Evolutionary conservation across 2,329 filamentous ascomycete genomes (phyloP).

Genomic region (Fusarium foetens): DNA sequence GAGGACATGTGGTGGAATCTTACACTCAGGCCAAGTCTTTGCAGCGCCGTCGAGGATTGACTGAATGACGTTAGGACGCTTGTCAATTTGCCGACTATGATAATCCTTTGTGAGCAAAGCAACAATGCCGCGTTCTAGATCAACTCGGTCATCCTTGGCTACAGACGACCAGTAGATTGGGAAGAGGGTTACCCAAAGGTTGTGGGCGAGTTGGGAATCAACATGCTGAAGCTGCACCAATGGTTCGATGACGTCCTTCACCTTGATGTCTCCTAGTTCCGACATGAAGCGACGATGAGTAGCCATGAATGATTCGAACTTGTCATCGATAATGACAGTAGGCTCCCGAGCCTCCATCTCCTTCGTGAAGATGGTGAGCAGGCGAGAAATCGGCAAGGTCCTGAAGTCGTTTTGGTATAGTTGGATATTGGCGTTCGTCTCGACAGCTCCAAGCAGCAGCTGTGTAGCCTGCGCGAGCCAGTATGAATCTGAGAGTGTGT

Average conservation of each 20-base stretch:
- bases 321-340: slow-evolving; percentile 80
- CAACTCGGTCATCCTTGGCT: slow-evolving; percentile 85
- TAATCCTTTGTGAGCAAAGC: slow-evolving; percentile 92
- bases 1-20: slow-evolving; percentile 93
- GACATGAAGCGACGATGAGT: slow-evolving; percentile 84
- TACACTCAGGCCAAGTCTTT: slow-evolving; percentile 85
- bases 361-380: slow-evolving; percentile 78
- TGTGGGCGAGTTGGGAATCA: slow-evolving; percentile 82
- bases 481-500: slow-evolving; percentile 92
- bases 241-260: slow-evolving; percentile 89
- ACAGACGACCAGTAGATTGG: slow-evolving; percentile 93
- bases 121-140: slow-evolving; percentile 93
- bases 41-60: slow-evolving; percentile 90
- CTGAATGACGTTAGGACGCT: slow-evolving; percentile 93
- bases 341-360: slow-evolving; percentile 77
- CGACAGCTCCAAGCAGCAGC: slow-evolving; percentile 88
- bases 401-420: slow-evolving; percentile 87
- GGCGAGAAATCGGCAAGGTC: slow-evolving; percentile 75
- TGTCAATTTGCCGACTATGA: slow-evolving; percentile 92
- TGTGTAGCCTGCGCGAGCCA: slow-evolving; percentile 97
- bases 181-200: slow-evolving; percentile 92
- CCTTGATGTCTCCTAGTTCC: slow-evolving; percentile 86
- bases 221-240: slow-evolving; percentile 92
- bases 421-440: slow-evolving; percentile 81
- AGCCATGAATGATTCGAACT: slow-evolving; percentile 81